These are phyloP conservation scores for Lotmaria passim DNA, from an alignment of 208 protist species.

Conservation along the genomic window DNA sequence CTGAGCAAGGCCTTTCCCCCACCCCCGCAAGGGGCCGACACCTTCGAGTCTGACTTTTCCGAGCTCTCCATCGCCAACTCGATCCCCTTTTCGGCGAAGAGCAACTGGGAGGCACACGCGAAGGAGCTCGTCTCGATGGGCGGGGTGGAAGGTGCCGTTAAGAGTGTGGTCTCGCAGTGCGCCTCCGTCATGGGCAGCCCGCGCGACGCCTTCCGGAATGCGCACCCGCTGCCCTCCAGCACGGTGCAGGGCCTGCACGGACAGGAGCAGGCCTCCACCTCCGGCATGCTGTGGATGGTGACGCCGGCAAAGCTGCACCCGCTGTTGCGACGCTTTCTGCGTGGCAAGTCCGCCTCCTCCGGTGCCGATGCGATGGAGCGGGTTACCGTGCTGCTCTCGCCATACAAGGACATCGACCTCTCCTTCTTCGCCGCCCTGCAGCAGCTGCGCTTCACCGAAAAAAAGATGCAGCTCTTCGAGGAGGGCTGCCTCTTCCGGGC, in stretches of 20 bases:
- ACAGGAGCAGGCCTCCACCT: constrained; percentile 84
- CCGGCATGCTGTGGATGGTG: constrained; percentile 87
- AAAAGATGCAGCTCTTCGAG: constrained; percentile 92
- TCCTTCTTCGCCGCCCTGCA: constrained; percentile 90
- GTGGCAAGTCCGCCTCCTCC: constrained; percentile 70
- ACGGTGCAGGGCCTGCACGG: constrained; percentile 65
- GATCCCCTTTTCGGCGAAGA: constrained; percentile 52
- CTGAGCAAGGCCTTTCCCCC: constrained; percentile 71
- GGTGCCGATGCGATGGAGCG: constrained; percentile 90
- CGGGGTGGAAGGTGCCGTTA: constrained; percentile 67
- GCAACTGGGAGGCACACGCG: constrained; percentile 75
- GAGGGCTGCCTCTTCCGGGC: constrained; percentile 89
- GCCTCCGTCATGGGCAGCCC: constrained; percentile 66
- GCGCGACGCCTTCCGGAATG: constrained; percentile 78
- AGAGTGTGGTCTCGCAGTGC: constrained; percentile 77
- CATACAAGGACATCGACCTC: constrained; percentile 83
- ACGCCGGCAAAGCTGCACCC: constrained; percentile 78
- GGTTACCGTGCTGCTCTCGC: constrained; percentile 81
- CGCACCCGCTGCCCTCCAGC: constrained; percentile 65
- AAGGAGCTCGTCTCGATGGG: constrained; percentile 67
- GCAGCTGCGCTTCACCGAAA: constrained; percentile 91
- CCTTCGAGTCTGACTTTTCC: constrained; percentile 86
- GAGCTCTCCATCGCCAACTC: constrained; percentile 60
- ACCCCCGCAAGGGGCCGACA: constrained; percentile 63
- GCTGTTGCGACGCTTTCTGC: constrained; percentile 64